Evolutionary conservation across 2,329 filamentous ascomycete genomes (phyloP), one percentile per base, ranked within the genome.

Genomic region (Fonsecaea pugnacius): DNA sequence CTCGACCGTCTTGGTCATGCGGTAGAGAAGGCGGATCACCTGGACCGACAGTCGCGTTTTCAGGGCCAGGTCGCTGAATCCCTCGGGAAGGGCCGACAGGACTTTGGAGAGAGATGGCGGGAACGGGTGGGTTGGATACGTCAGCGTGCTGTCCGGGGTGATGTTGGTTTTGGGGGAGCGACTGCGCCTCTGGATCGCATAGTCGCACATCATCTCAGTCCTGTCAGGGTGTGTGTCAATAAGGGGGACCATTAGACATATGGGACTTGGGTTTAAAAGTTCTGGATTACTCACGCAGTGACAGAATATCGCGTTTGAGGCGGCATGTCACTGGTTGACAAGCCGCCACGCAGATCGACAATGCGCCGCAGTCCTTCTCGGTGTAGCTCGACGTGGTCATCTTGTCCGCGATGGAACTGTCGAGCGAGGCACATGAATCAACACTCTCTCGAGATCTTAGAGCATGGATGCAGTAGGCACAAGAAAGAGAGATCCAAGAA

Each of bases 81-180:
- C 64, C 27, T 30, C 8, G 6, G 64, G 64, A 32, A 66, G 30
- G 4, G 24, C 16, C 12, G 64, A 48, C 10, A 66, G 43, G 18
- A 35, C n/a, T 16, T 40, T 43, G 18, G 40, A 64, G n/a, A 64
- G 38, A 8, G 58, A 46, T 2, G 64, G 33, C 3, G 56, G 35
- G 52, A 64, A 66, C 16, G 64, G 64, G 21, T 64, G 64, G 10
- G 24, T 58, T 6, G 64, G 64, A 36, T 66, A 66, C 24, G 24
- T 40, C n/a, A 64, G 38, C 30, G 30, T 40, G 27, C 36, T 50
- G 38, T 48, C 38, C 5, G 52, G 46, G 6, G 60, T 53, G 60
- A 53, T 54, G 30, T 50, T 57, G 18, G 60, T 56, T 38, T 53
- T 38, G 16, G 60, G 46, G 14, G 60, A 57, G 52, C 60, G 38